Conservation (phyloP, 83 land plant species). For the Thuja plicata region DNA sequence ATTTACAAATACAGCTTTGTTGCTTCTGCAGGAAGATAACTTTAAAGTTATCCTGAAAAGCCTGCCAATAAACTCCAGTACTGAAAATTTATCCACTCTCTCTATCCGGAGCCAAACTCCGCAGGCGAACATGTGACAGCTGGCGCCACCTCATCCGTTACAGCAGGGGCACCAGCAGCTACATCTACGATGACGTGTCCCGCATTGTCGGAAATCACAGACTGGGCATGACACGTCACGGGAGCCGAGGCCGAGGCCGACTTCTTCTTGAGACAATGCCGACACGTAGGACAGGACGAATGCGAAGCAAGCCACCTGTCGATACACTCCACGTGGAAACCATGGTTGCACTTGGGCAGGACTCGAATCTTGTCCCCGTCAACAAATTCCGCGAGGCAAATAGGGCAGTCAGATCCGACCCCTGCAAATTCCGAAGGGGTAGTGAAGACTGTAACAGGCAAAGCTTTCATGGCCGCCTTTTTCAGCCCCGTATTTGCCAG, state of each 20-base stretch:
- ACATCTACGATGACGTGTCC: not conserved
- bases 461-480: constrained; percentile 14
- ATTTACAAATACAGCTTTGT: not conserved
- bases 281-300: constrained; percentile 48
- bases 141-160: not conserved
- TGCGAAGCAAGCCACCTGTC: constrained; percentile 40
- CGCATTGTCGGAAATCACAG: too few relatives aligned
- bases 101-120: not conserved
- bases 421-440: not conserved
- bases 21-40: not conserved
- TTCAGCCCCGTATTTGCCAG: not conserved
- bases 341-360: constrained; percentile 48
- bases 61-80: not conserved
- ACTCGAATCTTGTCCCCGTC: constrained; percentile 35
- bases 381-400: constrained; percentile 37
- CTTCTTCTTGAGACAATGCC: constrained; percentile 16
- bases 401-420: constrained; percentile 30
- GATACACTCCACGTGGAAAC: constrained; percentile 45
- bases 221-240: not conserved
- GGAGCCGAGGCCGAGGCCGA: not conserved
- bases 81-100: not conserved
- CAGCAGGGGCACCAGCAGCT: not conserved
- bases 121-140: not conserved
- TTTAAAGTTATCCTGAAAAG: not conserved
- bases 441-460: constrained; percentile 16